These are phyloP conservation scores for Mucor racemosus DNA, from an alignment of 371 early-diverging fungal genomes.

Conservation along the genomic window DNA sequence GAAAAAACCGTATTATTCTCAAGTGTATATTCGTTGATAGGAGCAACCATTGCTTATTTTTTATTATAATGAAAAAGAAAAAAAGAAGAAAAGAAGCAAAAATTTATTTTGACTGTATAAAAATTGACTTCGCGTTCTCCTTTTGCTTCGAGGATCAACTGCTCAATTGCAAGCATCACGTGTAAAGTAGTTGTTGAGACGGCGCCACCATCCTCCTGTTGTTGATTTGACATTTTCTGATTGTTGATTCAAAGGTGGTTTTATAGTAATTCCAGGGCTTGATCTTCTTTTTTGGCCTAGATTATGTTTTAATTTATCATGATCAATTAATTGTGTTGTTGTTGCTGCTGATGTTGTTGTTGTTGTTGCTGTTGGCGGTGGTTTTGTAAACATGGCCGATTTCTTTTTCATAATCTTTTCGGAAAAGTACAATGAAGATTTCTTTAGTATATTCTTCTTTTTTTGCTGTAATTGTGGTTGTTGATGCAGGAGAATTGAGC, in stretches of 20 bases:
- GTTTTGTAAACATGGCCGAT: background rate
- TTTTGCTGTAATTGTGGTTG: background rate
- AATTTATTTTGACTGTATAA: background rate
- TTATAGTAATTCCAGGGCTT: slow-evolving; percentile 7
- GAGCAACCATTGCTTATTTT: slow-evolving; percentile 33
- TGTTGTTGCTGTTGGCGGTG: background rate
- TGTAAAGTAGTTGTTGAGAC: slow-evolving; percentile 1
- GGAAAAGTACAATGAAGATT: slow-evolving; percentile 20
- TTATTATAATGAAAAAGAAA: background rate
- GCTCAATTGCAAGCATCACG: background rate
- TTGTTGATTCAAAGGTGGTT: background rate
- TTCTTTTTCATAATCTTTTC: slow-evolving; percentile 15
- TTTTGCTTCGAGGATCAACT: background rate
- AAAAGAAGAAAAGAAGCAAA: background rate
- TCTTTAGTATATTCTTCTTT: slow-evolving; percentile 11
- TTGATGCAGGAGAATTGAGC: background rate
- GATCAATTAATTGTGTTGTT: background rate
- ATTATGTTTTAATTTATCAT: background rate
- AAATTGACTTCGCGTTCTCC: background rate
- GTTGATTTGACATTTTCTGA: background rate
- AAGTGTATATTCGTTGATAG: slow-evolving; percentile 46
- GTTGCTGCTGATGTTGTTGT: background rate
- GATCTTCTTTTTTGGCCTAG: slow-evolving; percentile 4
- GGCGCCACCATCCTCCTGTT: slow-evolving; percentile 10
- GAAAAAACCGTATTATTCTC: slow-evolving; percentile 60